Conservation (phyloP, 352 stramenopile species). For the Pilasporangium apinafurcum region DNA sequence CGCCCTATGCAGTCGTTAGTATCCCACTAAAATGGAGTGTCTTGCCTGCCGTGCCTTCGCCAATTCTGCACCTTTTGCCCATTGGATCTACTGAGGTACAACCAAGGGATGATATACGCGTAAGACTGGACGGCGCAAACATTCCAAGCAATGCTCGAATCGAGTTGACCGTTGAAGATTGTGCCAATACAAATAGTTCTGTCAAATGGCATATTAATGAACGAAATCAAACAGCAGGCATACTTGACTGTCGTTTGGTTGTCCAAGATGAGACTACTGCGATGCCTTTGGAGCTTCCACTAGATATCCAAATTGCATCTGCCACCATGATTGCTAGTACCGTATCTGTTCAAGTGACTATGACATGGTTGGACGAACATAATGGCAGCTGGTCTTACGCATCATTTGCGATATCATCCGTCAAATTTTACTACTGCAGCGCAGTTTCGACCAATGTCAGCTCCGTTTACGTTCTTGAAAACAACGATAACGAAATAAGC, state of each 20-base stretch:
- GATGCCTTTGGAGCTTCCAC: constrained; percentile 1
- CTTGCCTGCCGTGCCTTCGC: neutral
- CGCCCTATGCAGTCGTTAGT: no score
- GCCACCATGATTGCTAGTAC: neutral
- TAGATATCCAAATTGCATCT: constrained; percentile 9
- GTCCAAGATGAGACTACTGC: constrained; percentile 3
- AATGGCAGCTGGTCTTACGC: constrained; percentile 3
- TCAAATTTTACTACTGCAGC: constrained; percentile 12
- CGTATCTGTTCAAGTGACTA: constrained; percentile 4
- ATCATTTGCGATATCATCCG: neutral
- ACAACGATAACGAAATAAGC: neutral
- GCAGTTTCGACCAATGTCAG: neutral
- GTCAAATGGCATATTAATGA: no score
- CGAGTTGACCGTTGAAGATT: constrained; percentile 2
- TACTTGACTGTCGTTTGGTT: constrained; percentile 8
- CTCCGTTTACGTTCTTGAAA: constrained; percentile 3
- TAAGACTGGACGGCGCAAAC: neutral
- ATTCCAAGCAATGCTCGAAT: neutral
- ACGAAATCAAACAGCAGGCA: no score
- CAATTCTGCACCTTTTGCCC: neutral
- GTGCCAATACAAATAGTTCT: neutral
- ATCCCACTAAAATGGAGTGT: constrained; percentile 13
- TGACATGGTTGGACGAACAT: neutral
- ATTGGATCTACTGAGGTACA: constrained; percentile 3
- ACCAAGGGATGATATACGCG: neutral